Conservation (phyloP, 257 asterid genomes). For the Coffea eugenioides region DNA sequence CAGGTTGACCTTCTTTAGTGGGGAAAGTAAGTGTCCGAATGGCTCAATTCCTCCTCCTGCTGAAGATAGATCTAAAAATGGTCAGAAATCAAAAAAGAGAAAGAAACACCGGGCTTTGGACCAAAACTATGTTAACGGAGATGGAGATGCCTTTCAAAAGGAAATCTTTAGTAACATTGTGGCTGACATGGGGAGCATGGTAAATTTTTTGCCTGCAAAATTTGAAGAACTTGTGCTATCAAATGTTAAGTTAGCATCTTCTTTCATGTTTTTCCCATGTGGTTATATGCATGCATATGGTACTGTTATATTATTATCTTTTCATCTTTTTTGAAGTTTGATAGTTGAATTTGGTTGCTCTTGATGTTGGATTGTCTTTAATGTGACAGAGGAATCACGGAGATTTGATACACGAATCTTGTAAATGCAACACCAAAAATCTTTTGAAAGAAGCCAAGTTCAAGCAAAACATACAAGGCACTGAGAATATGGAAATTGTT, state of each 20-base stretch:
- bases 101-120: not conserved
- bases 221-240: not conserved
- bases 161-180: not conserved
- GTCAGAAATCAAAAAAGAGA: not conserved
- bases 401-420: not conserved
- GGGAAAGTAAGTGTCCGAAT: not conserved
- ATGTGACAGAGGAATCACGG: not conserved
- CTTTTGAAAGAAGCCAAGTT: not conserved
- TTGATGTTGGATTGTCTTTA: not conserved
- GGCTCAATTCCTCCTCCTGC: too few relatives aligned
- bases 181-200: not conserved
- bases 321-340: not conserved
- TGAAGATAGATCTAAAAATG: not conserved
- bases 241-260: constrained; percentile 2
- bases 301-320: too few relatives aligned
- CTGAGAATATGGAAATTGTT: not conserved
- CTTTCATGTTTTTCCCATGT: not conserved
- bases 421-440: not conserved
- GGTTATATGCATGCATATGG: not conserved
- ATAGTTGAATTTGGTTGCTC: not conserved
- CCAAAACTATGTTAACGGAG: not conserved
- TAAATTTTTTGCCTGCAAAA: not conserved
- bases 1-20: not conserved
- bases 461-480: not conserved
- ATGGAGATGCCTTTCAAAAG: not conserved